Evolutionary conservation across 2,329 filamentous ascomycete genomes (phyloP).

Genomic region (Fonsecaea monophora): DNA sequence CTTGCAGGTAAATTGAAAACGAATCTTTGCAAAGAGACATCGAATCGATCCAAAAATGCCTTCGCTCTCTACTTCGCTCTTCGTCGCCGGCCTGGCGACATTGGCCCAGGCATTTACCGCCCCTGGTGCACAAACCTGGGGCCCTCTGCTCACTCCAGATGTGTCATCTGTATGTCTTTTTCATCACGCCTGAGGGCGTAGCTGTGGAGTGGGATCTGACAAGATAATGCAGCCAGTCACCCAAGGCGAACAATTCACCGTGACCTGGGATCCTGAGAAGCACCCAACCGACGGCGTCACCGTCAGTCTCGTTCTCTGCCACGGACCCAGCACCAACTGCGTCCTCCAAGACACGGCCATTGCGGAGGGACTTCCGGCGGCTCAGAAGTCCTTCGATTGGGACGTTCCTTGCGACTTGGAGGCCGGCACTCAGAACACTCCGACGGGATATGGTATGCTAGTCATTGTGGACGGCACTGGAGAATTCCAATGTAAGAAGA

Average conservation of each 20-base stretch:
- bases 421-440: conserved; percentile 33
- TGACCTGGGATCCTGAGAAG: conserved; percentile 38
- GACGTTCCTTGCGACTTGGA: conserved; percentile 38
- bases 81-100: conserved; percentile 70
- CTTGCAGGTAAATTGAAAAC: not conserved
- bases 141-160: conserved; percentile 39
- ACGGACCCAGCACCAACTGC: conserved; percentile 39
- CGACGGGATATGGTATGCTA: conserved; percentile 40
- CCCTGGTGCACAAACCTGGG: conserved; percentile 33
- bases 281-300: conserved; percentile 35
- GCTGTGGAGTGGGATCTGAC: conserved; percentile 1
- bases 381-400: conserved; percentile 36
- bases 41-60: conserved; percentile 21
- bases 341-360: conserved; percentile 34
- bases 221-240: conserved; percentile 32
- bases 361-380: conserved; percentile 35
- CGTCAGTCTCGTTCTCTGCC: conserved; percentile 40
- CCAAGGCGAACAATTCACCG: conserved; percentile 36
- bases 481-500: conserved; percentile 39
- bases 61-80: conserved; percentile 49
- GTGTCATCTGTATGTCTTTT: conserved; percentile 21
- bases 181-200: not conserved
- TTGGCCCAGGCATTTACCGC: conserved; percentile 66
- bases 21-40: not conserved
- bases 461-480: conserved; percentile 42